Conservation (phyloP, 192 early-diverging fungal genomes). For the Backusella morwellensis region DNA sequence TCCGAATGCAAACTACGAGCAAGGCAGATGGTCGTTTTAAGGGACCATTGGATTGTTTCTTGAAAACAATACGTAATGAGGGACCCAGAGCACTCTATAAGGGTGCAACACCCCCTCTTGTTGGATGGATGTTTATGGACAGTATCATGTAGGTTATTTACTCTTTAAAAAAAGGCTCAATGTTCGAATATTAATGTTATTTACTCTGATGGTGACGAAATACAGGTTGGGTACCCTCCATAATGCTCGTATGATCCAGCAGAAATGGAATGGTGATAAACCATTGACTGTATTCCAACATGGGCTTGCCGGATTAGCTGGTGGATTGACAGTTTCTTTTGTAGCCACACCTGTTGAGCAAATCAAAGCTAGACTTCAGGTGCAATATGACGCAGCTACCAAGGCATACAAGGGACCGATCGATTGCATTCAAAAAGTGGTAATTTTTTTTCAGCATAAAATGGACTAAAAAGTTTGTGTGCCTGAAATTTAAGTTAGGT, state of each 20-base stretch:
- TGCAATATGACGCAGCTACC: slow-evolving; percentile 68
- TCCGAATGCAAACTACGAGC: slow-evolving; percentile 75
- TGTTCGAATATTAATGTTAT: neutral
- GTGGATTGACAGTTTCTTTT: slow-evolving; percentile 79
- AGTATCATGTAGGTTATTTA: slow-evolving; percentile 53
- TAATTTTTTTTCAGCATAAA: slow-evolving; percentile 19
- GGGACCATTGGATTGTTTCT: slow-evolving; percentile 69
- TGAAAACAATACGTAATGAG: slow-evolving; percentile 64
- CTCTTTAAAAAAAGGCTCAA: neutral
- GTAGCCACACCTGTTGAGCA: slow-evolving; percentile 81
- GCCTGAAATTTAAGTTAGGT: slow-evolving; percentile 36
- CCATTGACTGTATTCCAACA: slow-evolving; percentile 67
- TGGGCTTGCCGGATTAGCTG: slow-evolving; percentile 63
- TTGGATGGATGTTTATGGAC: slow-evolving; percentile 93
- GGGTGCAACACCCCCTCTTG: slow-evolving; percentile 86
- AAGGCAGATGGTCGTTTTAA: slow-evolving; percentile 62
- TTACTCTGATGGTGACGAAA: neutral
- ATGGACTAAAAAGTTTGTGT: neutral
- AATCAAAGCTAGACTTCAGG: slow-evolving; percentile 68
- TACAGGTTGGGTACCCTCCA: slow-evolving; percentile 80
- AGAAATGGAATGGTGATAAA: slow-evolving; percentile 54
- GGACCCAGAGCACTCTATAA: slow-evolving; percentile 83
- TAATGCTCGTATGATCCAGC: slow-evolving; percentile 71
- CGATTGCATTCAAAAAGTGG: slow-evolving; percentile 77
- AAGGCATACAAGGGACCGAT: slow-evolving; percentile 83